Percentiles rank a stretch among this genome's conserved stretches.
These are phyloP conservation scores for Sclerotinia subarctica DNA, from an alignment of 2,329 filamentous ascomycete genomes.

Conservation along the genomic window DNA sequence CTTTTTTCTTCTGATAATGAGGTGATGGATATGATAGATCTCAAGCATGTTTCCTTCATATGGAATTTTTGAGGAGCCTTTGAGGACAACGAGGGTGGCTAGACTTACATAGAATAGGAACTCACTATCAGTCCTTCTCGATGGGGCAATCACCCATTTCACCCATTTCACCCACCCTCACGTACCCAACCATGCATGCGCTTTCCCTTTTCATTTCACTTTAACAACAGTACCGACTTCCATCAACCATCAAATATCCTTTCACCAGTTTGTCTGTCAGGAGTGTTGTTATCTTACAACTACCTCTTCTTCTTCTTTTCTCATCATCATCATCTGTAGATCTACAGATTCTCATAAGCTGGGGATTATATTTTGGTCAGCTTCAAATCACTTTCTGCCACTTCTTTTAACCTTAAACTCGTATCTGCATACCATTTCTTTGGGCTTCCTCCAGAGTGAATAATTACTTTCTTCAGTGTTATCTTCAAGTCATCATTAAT, in stretches of 20 bases:
- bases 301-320: not conserved
- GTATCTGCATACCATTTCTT: constrained; percentile 16
- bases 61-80: not conserved
- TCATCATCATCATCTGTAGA: not conserved
- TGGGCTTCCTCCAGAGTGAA: not conserved
- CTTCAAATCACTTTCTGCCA: constrained; percentile 16
- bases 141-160: not conserved
- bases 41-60: not conserved
- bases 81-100: not conserved
- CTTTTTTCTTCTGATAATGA: not conserved
- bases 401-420: constrained; percentile 10
- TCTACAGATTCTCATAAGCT: constrained; percentile 14
- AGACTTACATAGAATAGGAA: not conserved
- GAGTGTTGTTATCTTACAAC: not conserved
- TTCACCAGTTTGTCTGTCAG: not conserved
- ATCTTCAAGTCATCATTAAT: constrained; percentile 17
- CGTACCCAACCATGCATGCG: not conserved
- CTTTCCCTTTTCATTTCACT: constrained; percentile 5
- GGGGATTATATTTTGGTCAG: constrained; percentile 22
- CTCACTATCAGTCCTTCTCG: not conserved
- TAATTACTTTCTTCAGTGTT: not conserved
- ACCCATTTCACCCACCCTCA: not conserved
- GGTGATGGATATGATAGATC: not conserved
- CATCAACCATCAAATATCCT: not conserved
- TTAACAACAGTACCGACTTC: not conserved